These are phyloP conservation scores for Diplodia scrobiculata DNA, from an alignment of 2,329 filamentous ascomycete species.

Conservation along the genomic window DNA sequence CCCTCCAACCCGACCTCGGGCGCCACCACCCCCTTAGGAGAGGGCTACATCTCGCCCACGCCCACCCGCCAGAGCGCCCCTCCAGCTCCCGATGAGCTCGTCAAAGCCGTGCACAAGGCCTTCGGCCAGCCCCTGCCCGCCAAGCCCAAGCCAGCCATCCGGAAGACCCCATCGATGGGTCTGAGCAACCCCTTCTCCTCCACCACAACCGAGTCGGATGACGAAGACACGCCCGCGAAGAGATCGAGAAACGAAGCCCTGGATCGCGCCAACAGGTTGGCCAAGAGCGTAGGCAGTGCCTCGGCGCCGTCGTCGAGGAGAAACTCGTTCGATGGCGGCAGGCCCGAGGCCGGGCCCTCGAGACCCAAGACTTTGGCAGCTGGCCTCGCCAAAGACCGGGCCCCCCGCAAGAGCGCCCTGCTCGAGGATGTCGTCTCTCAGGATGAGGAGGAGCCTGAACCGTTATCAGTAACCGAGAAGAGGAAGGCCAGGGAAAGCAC, in stretches of 20 bases:
- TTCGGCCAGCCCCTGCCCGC: slow-evolving; percentile 41
- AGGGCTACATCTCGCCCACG: slow-evolving; percentile 22
- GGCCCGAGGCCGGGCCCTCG: background rate
- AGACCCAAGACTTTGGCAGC: background rate
- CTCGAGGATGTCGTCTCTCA: slow-evolving; percentile 12
- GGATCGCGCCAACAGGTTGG: slow-evolving; percentile 41
- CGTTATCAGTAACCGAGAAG: slow-evolving; percentile 20
- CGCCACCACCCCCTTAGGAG: slow-evolving; percentile 18
- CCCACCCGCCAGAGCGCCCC: slow-evolving; percentile 20
- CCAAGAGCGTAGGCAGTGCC: slow-evolving; percentile 41
- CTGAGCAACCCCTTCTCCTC: slow-evolving; percentile 38
- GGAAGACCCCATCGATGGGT: slow-evolving; percentile 38
- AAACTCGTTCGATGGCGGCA: slow-evolving; percentile 37
- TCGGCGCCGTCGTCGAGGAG: slow-evolving; percentile 40
- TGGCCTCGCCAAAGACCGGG: background rate
- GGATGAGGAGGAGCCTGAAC: slow-evolving; percentile 32
- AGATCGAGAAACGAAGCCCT: slow-evolving; percentile 43
- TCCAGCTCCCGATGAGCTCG: slow-evolving; percentile 37
- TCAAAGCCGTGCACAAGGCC: slow-evolving; percentile 42
- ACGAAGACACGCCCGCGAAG: slow-evolving; percentile 41
- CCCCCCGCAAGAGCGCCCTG: background rate
- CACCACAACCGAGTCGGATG: slow-evolving; percentile 38
- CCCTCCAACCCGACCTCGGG: slow-evolving; percentile 26
- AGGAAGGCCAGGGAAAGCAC: slow-evolving; percentile 31
- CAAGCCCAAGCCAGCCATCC: slow-evolving; percentile 44